Base-by-base conservation (phyloP, 768 basidiomycete species). In the Lactarius quietus region DNA sequence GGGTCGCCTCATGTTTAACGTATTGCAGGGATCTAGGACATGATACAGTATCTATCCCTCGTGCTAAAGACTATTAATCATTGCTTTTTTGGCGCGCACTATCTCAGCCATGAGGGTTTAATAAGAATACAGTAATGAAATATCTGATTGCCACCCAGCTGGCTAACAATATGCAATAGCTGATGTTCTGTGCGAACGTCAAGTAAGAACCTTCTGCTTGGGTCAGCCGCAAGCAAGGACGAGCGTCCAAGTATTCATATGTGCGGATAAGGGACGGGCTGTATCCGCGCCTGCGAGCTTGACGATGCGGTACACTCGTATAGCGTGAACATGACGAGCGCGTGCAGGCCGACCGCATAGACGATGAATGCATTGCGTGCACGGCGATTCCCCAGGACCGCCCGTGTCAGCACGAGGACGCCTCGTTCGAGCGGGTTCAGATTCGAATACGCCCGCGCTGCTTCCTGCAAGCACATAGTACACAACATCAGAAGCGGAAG, bases 351-450 rank as follows among this genome's bases (percentile, higher is more conserved):
- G 15, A 89, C 74, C 6, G 96, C 90, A 75, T 99, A 99, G 57
- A 88, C 80, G 65, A 98, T 87, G 74, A 98, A 98, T 51, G 91
- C 84, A 23, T 88, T 89, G 71, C 97, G 82, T n/a, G 94, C 88
- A 18, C 93, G 85, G 33, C 95, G 89, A 73, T 93, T 95, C 48
- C 93, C 91, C 31, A 98, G 84, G 59, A 98, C 88, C 14, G 87
- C 82, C 57, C 90, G 86, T 0, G 97, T 96, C 18, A 98, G 79
- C 28, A 84, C 81, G 60, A 98, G 87, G 1, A 97, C 88, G 20
- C 88, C 88, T 26, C 95, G 85, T 76, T 99, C 97, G 12, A 97
- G 80, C 1, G 93, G 92, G 73, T 98, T 96, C 51, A 98, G 82
- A 31, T 88, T 89, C 70, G 93, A 87, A 61, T 96, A 94, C 1